Base-by-base conservation (phyloP, 495 filamentous ascomycete genomes). In the Amorphotheca resinae region DNA sequence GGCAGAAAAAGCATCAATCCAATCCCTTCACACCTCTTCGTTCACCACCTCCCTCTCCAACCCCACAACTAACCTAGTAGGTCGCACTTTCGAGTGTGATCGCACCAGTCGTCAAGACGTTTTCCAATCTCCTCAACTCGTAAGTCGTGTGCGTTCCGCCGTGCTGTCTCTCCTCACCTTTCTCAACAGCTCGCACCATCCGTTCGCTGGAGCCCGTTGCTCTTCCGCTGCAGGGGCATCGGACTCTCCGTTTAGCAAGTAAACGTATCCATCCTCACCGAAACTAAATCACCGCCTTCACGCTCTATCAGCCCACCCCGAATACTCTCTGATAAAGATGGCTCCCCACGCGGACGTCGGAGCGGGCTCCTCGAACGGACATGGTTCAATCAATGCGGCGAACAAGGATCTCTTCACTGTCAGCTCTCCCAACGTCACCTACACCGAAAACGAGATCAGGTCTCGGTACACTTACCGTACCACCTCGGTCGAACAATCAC, bases 201-300 rank as follows among this genome's bases (percentile, higher is more conserved):
- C 87, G 69, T 93, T 83, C 80, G 89, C 93, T 77, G 79, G 80
- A 79, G 84, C 82, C 79, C 86, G 85, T 72, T 89, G 88, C 75
- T 82, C 85, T 76, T 80, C 86, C 65, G 76, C 81, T 61, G 75
- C 83, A 62, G 87, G 84, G 67, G 78, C 82, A 77, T 81, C 84
- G 75, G 87, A 91, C 68, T 77, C 75, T 56, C 65, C 72, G 52
- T 72, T 70, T 54, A 70, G 72, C 53, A 63, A 54, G 58, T 83
- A 80, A 80, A 73, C 53, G 25, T 28, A 65, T 3, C 12, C 17
- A 6, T 31, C 35, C 36, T 38, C 25, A 37, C 16, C 39, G 35
- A 40, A 16, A 28, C 41, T 37, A 12, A 38, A 52, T 53, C 51
- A 52, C 57, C 54, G 61, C 45, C 48, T 44, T 38, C 48, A 32